Evolutionary conservation across 73 alveolate genomes (phyloP).

Genomic region (Effrenium voratum): DNA sequence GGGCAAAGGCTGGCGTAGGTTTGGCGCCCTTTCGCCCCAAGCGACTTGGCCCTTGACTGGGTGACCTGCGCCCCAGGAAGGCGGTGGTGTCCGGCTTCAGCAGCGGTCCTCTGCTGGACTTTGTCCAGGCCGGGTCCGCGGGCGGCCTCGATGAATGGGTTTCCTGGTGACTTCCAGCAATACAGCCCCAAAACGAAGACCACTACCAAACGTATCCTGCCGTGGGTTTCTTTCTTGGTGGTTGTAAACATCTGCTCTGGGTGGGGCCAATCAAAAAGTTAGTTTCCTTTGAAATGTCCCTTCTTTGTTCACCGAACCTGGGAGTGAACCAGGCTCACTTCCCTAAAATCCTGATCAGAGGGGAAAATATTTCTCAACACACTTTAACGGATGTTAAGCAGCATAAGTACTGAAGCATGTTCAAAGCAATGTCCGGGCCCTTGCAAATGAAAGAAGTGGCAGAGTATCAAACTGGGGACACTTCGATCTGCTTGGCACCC

Average conservation of each 20-base stretch:
- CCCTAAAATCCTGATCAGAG: too few relatives aligned
- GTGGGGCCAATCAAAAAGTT: background rate
- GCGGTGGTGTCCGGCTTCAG: constrained; percentile 82
- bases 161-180: background rate
- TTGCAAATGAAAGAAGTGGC: too few relatives aligned
- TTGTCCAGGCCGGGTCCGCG: constrained; percentile 42
- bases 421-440: too few relatives aligned
- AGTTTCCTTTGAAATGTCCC: background rate
- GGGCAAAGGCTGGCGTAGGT: background rate
- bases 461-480: too few relatives aligned
- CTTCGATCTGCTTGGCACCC: too few relatives aligned
- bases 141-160: background rate
- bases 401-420: too few relatives aligned
- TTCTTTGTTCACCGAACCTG: background rate
- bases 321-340: background rate
- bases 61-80: constrained; percentile 17
- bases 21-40: background rate
- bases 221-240: background rate
- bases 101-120: constrained; percentile 50
- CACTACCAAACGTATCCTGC: background rate
- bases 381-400: too few relatives aligned
- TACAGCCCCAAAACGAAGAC: background rate
- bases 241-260: background rate
- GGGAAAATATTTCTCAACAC: too few relatives aligned
- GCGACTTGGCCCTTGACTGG: background rate